phyloP scores from a whole-genome alignment of 495 filamentous ascomycete genomes.

The Letharia lupina region DNA sequence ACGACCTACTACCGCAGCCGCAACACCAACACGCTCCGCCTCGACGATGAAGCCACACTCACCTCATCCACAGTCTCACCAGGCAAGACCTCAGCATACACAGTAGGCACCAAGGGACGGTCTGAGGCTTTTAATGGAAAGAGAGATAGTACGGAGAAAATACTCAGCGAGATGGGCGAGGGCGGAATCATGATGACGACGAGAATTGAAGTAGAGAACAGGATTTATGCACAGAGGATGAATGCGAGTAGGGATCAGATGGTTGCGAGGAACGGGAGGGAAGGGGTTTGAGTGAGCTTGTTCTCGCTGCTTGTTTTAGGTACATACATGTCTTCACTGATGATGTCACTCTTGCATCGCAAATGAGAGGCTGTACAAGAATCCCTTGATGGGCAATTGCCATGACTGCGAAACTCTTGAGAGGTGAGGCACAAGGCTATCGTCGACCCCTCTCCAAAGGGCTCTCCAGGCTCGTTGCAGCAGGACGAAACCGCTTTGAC shows the following conservation, averaged over 20 bases:
- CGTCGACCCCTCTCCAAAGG: too few species aligned
- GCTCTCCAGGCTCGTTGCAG: too few species aligned
- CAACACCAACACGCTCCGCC: not conserved
- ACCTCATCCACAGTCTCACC: not conserved
- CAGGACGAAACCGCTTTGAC: too few species aligned
- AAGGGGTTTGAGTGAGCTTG: not conserved
- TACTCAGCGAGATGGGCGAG: not conserved
- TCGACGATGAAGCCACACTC: not conserved
- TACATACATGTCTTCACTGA: not conserved
- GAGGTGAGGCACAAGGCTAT: not conserved
- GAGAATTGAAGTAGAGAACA: not conserved
- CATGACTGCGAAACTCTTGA: not conserved
- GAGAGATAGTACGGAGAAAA: not conserved
- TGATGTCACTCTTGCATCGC: not conserved
- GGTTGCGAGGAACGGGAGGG: not conserved
- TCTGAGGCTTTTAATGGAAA: not conserved
- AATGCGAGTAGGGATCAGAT: not conserved
- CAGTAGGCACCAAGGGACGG: not conserved
- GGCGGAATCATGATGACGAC: not conserved
- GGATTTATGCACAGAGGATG: not conserved
- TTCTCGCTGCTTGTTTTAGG: not conserved
- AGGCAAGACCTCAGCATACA: not conserved
- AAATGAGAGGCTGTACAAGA: not conserved
- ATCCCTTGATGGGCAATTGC: not conserved
- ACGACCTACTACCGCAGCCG: not conserved